These are phyloP conservation scores for Dioscorea alata DNA, from an alignment of 106 monocot species.

Conservation along the genomic window DNA sequence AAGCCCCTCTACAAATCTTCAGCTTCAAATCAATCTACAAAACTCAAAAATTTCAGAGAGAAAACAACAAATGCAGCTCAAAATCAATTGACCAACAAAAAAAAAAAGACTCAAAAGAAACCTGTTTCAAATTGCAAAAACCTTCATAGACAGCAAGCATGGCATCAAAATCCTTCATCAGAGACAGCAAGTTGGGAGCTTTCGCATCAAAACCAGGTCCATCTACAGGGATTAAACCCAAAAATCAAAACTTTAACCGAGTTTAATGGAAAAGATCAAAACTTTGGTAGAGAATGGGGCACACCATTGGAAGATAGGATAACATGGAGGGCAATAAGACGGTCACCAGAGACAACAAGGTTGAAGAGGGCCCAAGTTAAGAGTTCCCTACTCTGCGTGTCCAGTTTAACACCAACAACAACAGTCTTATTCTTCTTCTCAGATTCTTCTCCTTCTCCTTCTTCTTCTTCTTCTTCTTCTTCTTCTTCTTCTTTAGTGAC, in stretches of 20 bases:
- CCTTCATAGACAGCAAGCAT: constrained; percentile 11
- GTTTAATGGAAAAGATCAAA: too few species aligned
- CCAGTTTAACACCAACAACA: constrained; percentile 57
- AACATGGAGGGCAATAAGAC: constrained; percentile 68
- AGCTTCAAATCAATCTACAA: constrained; percentile 6
- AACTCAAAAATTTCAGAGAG: background rate
- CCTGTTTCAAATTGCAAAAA: constrained; percentile 13
- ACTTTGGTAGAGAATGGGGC: too few species aligned
- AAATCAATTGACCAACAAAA: background rate
- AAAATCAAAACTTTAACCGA: too few species aligned
- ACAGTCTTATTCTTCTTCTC: constrained; percentile 28
- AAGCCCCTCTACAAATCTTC: constrained; percentile 5
- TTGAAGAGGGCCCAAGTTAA: constrained; percentile 95
- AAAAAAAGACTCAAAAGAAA: background rate
- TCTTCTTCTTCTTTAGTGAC: background rate
- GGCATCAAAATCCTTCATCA: constrained; percentile 4
- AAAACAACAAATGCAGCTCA: background rate
- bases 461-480: background rate
- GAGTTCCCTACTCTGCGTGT: constrained; percentile 52
- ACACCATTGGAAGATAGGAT: constrained; percentile 12
- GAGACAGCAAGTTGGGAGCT: background rate
- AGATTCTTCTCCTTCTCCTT: background rate
- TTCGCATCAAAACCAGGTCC: constrained; percentile 2
- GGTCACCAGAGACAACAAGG: constrained; percentile 55
- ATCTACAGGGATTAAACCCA: background rate